Base-by-base conservation (phyloP, 2,329 filamentous ascomycete species). In the Aureobasidium leucospermi region DNA sequence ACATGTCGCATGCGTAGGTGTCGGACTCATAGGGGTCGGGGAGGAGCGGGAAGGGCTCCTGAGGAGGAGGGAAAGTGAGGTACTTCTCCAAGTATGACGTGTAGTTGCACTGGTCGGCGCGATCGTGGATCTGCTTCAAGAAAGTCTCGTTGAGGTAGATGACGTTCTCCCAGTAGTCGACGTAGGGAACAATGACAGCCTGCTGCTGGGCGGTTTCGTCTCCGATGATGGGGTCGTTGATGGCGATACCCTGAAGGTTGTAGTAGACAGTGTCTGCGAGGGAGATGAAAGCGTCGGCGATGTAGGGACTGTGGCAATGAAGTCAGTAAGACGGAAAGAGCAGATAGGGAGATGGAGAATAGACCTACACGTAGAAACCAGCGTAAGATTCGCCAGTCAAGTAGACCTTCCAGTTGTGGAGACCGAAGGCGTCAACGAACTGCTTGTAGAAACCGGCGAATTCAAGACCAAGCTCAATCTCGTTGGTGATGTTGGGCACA, bases 381-480 rank as follows among this genome's bases (percentile, higher is more conserved):
- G 80, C 85, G 64, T 86, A 88, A 1, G 81, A 85, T 68, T 85
- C 85, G 1, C 85, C 86, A 0, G 84, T 70, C 31, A 72, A 55
- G 57, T 70, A 73, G 38, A 82, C 75, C 65, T 81, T 81, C 62
- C 75, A 75, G 36, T 75, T 75, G 15, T 78, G 70, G 61, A 81
- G 66, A n/a, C 72, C 72, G 64, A 82, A 83, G 1, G 73, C 73
- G 38, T 78, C 71, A 46, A 79, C 68, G 61, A 81, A 82, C 64
- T 81, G 81, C 69, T 76, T 75, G 71, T 70, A 77, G 65, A 76
- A 79, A 1, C 71, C 70, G 11, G 71, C 64, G 58, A 79, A 79
- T 19, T 79, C 68, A 43, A 65, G 55, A 8, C 71, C 74, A 16
- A 75, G 69, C 10, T 77, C 73, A 15, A 71, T 69, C 63, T 79